Percentiles rank a stretch among this genome's conserved stretches.
phyloP scores from a whole-genome alignment of 768 basidiomycete species.

The Lentinula detonsa region DNA sequence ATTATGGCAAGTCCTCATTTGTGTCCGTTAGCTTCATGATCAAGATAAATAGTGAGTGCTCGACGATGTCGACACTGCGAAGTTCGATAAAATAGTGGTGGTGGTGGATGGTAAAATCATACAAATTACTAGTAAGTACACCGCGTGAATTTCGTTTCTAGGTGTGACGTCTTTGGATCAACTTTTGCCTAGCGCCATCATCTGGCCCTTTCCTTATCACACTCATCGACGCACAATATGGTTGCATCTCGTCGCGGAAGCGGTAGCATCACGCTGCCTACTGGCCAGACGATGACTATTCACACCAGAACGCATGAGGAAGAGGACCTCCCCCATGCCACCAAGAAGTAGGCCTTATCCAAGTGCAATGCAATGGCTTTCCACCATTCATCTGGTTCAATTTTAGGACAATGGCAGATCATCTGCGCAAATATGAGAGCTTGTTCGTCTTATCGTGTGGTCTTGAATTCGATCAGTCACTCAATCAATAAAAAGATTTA shows the following conservation, averaged over 20 bases:
- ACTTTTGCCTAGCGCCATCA: background rate
- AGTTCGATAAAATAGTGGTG: background rate
- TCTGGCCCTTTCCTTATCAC: background rate
- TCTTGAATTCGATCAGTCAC: constrained; percentile 2
- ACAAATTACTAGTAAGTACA: no score
- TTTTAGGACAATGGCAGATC: constrained; percentile 85
- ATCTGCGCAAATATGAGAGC: constrained; percentile 85
- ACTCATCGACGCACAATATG: constrained; percentile 30
- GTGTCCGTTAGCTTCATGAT: no score
- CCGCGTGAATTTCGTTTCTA: background rate
- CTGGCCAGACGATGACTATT: constrained; percentile 76
- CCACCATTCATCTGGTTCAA: constrained; percentile 8
- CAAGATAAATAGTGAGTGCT: no score
- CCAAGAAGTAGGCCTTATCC: constrained; percentile 61
- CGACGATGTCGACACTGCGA: no score
- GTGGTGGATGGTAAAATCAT: background rate
- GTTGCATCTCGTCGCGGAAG: constrained; percentile 73
- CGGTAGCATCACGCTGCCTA: constrained; percentile 64
- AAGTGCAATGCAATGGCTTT: background rate
- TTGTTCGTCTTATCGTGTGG: constrained; percentile 45
- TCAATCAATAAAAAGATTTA: constrained; percentile 47
- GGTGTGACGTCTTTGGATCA: background rate
- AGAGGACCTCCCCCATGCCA: constrained; percentile 87
- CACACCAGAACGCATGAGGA: constrained; percentile 87
- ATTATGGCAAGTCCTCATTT: no score